A percentile compares a stretch with the other conserved stretches of the same genome.
These are phyloP conservation scores for Pontederia paniculata DNA, from an alignment of 176 grass and related monocot species.

Conservation along the genomic window DNA sequence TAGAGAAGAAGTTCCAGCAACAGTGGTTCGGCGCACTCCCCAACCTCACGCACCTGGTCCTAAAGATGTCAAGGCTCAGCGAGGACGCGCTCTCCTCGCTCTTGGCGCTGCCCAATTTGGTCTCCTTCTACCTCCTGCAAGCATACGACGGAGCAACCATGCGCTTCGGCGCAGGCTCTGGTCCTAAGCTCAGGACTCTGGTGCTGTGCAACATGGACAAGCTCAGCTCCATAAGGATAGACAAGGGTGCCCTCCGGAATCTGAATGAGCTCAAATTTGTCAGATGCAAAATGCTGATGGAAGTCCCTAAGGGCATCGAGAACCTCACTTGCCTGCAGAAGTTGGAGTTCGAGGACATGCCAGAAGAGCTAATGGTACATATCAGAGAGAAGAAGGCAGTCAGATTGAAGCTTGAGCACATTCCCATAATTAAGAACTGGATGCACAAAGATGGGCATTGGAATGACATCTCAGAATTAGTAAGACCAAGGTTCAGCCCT, in stretches of 20 bases:
- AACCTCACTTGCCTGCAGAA: constrained; percentile 23
- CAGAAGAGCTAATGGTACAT: constrained; percentile 17
- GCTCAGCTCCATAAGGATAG: constrained; percentile 29
- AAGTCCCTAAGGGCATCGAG: constrained; percentile 25
- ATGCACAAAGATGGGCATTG: not conserved
- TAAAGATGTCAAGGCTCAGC: constrained; percentile 21
- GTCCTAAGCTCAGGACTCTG: constrained; percentile 19
- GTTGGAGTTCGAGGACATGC: constrained; percentile 22
- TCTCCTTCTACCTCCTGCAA: constrained; percentile 21
- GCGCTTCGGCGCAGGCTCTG: constrained; percentile 9
- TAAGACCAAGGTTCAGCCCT: too few relatives aligned
- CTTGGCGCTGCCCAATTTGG: constrained; percentile 16
- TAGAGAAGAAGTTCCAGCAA: constrained; percentile 17
- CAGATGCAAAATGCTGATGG: constrained; percentile 18
- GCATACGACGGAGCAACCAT: constrained; percentile 22
- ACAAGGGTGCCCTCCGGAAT: constrained; percentile 12
- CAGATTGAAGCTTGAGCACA: not conserved
- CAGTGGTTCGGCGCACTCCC: constrained; percentile 25
- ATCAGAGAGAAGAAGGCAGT: not conserved
- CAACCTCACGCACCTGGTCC: constrained; percentile 18
- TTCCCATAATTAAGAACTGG: constrained; percentile 17
- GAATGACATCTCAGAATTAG: not conserved
- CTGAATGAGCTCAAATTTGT: constrained; percentile 7
- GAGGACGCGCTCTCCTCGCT: constrained; percentile 27
- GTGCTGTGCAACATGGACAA: constrained; percentile 9